Evolutionary conservation across 108 stramenopile genomes (phyloP).

Genomic region (Aurantiochytrium sp.): DNA sequence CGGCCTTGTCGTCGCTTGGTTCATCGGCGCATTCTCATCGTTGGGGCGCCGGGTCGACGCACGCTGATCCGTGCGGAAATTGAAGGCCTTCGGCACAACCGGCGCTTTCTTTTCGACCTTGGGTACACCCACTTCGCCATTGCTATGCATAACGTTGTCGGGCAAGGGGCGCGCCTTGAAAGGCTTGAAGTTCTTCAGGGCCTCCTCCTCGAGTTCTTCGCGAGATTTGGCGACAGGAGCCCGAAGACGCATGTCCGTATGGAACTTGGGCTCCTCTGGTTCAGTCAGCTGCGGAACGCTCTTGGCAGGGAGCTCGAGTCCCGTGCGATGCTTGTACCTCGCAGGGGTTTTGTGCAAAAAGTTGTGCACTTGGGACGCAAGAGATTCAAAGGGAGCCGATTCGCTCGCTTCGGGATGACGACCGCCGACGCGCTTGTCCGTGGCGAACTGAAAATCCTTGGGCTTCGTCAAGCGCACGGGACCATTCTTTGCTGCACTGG

Average conservation of each 20-base stretch:
- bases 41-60: background rate
- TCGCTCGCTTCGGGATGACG: background rate
- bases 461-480: background rate
- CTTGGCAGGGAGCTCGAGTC: background rate
- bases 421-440: background rate
- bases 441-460: background rate
- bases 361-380: background rate
- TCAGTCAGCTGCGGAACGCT: background rate
- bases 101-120: slow-evolving; percentile 5
- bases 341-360: background rate
- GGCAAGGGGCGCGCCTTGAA: background rate
- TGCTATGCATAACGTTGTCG: background rate
- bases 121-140: background rate
- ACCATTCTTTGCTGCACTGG: background rate
- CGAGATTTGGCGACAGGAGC: background rate
- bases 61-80: background rate
- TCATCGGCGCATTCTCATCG: too few relatives aligned
- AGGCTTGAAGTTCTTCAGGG: background rate
- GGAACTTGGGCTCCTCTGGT: background rate
- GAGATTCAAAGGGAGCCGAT: background rate
- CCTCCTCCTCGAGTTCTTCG: background rate
- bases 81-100: background rate
- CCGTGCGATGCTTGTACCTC: background rate
- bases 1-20: background rate
- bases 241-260: background rate